Conservation (phyloP, 164 flowering plant species). For the Nymphaea colorata region DNA sequence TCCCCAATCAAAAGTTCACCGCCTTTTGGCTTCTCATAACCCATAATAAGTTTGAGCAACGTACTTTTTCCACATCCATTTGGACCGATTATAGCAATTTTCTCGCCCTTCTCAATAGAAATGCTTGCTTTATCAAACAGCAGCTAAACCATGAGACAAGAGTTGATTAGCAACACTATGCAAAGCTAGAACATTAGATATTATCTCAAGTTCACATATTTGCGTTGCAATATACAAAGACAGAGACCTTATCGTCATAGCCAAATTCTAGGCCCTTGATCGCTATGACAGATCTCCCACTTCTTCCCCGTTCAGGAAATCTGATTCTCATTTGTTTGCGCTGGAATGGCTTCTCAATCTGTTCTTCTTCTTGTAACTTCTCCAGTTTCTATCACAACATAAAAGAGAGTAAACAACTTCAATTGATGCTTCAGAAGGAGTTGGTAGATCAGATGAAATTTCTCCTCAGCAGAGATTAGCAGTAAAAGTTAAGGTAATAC, state of each 20-base stretch:
- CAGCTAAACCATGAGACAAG: conserved; percentile 30
- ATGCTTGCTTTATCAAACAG: conserved; percentile 75
- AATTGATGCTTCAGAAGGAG: too few species aligned
- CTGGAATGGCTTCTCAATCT: conserved; percentile 89
- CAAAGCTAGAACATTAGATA: not conserved
- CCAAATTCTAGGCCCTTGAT: conserved; percentile 63
- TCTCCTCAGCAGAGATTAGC: too few species aligned
- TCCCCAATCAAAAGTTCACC: conserved; percentile 88
- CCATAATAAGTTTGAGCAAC: conserved; percentile 82
- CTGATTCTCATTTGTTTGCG: conserved; percentile 86
- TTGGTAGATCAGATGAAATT: too few species aligned
- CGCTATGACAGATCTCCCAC: conserved; percentile 62
- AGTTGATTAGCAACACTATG: not conserved
- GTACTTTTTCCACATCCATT: conserved; percentile 99
- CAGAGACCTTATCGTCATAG: conserved; percentile 57
- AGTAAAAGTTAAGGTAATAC: too few species aligned
- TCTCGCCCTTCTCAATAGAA: conserved; percentile 78
- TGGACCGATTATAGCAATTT: conserved; percentile 89
- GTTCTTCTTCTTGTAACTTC: conserved; percentile 79
- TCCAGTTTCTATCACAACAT: conserved; percentile 67
- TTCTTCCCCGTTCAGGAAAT: conserved; percentile 91
- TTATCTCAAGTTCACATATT: not conserved
- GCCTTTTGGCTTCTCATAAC: conserved; percentile 54
- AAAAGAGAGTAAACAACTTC: not conserved
- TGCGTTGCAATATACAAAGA: not conserved